A percentile compares a stretch with the other conserved stretches of the same genome.
Conservation (phyloP, 139 green algal species). For the Chlamydomonas schloesseri region DNA sequence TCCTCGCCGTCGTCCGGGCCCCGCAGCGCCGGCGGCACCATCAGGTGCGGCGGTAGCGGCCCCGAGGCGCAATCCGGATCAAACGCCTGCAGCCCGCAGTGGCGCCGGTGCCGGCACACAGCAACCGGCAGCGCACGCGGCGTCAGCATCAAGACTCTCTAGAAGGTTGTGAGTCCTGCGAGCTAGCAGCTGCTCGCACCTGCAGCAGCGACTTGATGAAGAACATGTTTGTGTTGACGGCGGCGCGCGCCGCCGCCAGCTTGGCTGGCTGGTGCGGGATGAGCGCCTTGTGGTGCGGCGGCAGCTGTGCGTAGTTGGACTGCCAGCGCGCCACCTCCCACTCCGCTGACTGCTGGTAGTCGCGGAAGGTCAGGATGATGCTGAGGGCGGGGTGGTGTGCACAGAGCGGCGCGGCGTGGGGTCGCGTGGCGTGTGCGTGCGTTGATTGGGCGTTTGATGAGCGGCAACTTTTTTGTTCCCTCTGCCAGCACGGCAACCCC, state of each 20-base stretch:
- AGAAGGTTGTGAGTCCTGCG: too few relatives aligned
- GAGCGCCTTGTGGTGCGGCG: slow-evolving; percentile 60
- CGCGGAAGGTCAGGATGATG: slow-evolving; percentile 78
- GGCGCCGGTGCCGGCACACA: too few relatives aligned
- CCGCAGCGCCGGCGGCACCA: not conserved
- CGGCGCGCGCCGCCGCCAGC: slow-evolving; percentile 47
- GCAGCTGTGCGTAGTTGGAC: slow-evolving; percentile 70
- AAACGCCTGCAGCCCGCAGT: not conserved
- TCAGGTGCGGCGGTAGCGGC: slow-evolving; percentile 23
- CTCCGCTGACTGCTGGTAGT: slow-evolving; percentile 69
- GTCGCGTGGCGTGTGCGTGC: not conserved
- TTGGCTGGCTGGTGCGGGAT: slow-evolving; percentile 63
- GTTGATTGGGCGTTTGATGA: too few relatives aligned
- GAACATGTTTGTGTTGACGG: slow-evolving; percentile 73
- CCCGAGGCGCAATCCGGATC: slow-evolving; percentile 4
- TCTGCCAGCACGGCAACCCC: too few relatives aligned
- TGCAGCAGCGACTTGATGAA: slow-evolving; percentile 73
- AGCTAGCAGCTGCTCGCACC: too few relatives aligned
- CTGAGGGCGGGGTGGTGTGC: slow-evolving; percentile 43
- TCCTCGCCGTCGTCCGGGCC: not conserved
- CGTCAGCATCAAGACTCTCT: too few relatives aligned
- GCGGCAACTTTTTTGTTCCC: too few relatives aligned
- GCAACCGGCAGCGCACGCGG: too few relatives aligned
- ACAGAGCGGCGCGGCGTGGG: too few relatives aligned
- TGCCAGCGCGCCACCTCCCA: slow-evolving; percentile 84